Evolutionary conservation across 306 rosid genomes (phyloP), one percentile per base, ranked within the genome.

Genomic region (Lathyrus sativus): DNA sequence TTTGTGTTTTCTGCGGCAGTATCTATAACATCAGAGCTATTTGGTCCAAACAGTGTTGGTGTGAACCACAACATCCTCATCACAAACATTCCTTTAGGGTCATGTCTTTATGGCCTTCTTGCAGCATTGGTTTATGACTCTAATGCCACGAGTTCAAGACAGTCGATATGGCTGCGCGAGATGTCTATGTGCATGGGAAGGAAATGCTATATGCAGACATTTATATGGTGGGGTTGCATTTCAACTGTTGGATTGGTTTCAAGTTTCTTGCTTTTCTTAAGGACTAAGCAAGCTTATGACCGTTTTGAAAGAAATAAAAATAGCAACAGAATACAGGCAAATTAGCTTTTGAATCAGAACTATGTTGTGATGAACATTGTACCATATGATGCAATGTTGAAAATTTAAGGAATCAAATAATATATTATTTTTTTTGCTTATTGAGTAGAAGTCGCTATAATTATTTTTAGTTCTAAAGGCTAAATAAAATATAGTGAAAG

Each of bases 211-310:
- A 11, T 76, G 28, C 83, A 81, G 66, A 91, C 97, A 7, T 91
- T 88, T 67, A 38, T 91, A 70, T 85, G 87, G 91, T 91, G 97
- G 97, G 80, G 81, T 0, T 78, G 79, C 70, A 80, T 88, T 67
- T 86, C 96, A 33, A 15, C 85, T 11, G 13, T 86, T 17, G 96
- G 97, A 22, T 73, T 88, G 65, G 81, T 51, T 68, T 87, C 91
- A 60, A 80, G 96, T 66, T 65, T 82, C 70, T 60, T 83, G 57
- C 87, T 88, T 28, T 88, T 80, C 82, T 51, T 87, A 2, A 61
- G 96, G 76, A 91, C 96, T 35, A 83, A 78, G 66, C 65, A 70
- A 0, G 93, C 88, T 41, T 91, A 91, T 71, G 57, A 74, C 44
- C 76, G 53, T 39, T 74, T 68, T 76, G 95, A 83, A 59, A 79